Evolutionary conservation across 441 rosid species (phyloP).

Genomic region (Arabidopsis hybrid): DNA sequence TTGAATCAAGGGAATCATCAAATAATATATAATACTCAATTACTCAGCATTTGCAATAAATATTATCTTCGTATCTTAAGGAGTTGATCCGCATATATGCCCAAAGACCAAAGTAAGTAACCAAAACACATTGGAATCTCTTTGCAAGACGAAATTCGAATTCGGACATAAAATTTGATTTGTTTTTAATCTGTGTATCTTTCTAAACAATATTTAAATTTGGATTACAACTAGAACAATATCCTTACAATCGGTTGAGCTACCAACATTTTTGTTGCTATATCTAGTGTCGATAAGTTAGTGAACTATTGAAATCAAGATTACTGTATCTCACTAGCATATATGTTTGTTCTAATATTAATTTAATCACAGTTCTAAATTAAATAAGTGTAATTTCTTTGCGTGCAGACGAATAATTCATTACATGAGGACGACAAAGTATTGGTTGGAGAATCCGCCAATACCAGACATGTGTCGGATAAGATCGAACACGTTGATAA

Average conservation of each 20-base stretch:
- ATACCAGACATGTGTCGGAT: slow-evolving; percentile 33
- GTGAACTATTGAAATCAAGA: not conserved
- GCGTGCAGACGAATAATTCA: not conserved
- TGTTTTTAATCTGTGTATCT: not conserved
- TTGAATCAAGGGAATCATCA: not conserved
- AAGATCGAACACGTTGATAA: slow-evolving; percentile 28
- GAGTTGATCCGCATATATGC: too few relatives aligned
- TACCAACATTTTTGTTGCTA: not conserved
- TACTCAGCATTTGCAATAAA: too few relatives aligned
- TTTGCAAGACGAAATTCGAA: not conserved
- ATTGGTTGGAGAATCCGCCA: slow-evolving; percentile 18
- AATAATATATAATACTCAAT: too few relatives aligned
- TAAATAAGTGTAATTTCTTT: not conserved
- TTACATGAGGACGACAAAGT: not conserved
- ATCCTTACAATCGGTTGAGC: not conserved
- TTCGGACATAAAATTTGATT: not conserved
- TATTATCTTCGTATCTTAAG: too few relatives aligned
- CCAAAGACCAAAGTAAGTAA: too few relatives aligned
- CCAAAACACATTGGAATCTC: too few relatives aligned
- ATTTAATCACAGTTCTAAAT: not conserved
- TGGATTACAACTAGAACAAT: not conserved
- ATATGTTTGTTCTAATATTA: not conserved
- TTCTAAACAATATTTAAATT: not conserved
- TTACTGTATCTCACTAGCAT: not conserved
- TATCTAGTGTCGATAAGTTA: not conserved